These are phyloP conservation scores for Argentina anserina DNA, from an alignment of 306 rosid genomes.

Conservation along the genomic window DNA sequence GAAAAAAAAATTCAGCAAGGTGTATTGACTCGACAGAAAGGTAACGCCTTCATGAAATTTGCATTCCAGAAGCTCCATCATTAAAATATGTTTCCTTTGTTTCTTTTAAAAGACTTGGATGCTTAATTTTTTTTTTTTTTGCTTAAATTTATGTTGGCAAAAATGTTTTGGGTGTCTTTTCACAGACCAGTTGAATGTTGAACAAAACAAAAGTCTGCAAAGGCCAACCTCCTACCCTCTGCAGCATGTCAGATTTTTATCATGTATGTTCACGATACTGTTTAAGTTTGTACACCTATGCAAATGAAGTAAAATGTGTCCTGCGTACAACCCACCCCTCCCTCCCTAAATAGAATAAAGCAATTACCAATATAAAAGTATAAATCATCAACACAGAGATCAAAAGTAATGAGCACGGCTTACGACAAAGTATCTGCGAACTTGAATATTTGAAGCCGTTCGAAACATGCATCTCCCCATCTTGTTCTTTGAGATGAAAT, in stretches of 20 bases:
- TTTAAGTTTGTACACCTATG: background rate
- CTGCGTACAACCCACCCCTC: background rate
- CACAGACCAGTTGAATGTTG: background rate
- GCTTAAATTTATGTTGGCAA: background rate
- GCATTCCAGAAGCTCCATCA: background rate
- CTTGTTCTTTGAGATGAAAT: conserved; percentile 47
- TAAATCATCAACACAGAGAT: conserved; percentile 16
- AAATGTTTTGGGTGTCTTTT: background rate
- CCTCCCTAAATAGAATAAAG: background rate
- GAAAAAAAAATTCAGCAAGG: too few relatives aligned
- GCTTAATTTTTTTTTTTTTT: too few relatives aligned
- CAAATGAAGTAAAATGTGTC: background rate
- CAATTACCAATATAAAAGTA: background rate
- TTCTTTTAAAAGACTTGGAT: background rate
- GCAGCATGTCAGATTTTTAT: background rate
- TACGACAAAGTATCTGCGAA: conserved; percentile 73
- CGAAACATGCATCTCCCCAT: conserved; percentile 63
- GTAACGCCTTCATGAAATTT: background rate
- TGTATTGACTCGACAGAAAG: background rate
- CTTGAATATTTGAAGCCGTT: conserved; percentile 76
- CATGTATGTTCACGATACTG: background rate
- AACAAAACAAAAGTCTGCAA: background rate
- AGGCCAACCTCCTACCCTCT: background rate
- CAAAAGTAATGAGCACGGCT: conserved; percentile 31
- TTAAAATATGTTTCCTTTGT: background rate